Percentiles rank a stretch among this genome's conserved stretches.
Evolutionary conservation across 2,329 filamentous ascomycete genomes (phyloP).

Genomic region (Cadophora sp.): DNA sequence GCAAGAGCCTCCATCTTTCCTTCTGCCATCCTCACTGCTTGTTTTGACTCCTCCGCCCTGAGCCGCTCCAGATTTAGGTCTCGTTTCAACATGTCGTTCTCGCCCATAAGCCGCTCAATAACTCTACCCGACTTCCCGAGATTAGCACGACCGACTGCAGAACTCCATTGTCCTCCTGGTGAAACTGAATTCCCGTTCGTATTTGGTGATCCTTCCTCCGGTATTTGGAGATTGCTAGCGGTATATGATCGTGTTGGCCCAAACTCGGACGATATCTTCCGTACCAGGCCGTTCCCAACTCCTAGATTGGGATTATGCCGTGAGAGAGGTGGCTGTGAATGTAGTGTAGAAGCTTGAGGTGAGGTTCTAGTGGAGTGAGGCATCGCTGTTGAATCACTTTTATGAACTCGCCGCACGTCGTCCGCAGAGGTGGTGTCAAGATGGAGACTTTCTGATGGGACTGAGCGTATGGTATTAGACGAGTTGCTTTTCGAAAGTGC

Average conservation of each 20-base stretch:
- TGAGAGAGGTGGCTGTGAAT: constrained; percentile 33
- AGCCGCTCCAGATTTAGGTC: constrained; percentile 72
- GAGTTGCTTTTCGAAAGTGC: constrained; percentile 28
- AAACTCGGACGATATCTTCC: constrained; percentile 43
- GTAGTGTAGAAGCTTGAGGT: constrained; percentile 26
- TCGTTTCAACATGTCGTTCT: constrained; percentile 79
- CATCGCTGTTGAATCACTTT: constrained; percentile 32
- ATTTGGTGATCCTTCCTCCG: constrained; percentile 16
- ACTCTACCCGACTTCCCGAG: constrained; percentile 78
- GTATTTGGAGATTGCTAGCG: constrained; percentile 23
- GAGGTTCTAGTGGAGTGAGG: constrained; percentile 32
- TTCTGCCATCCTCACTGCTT: constrained; percentile 70
- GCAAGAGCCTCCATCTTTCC: constrained; percentile 74
- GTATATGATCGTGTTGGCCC: constrained; percentile 37
- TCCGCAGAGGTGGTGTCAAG: constrained; percentile 26
- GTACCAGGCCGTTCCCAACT: constrained; percentile 32
- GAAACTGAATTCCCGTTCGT: constrained; percentile 16
- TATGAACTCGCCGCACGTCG: constrained; percentile 27
- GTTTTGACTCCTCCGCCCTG: constrained; percentile 73
- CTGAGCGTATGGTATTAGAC: constrained; percentile 40
- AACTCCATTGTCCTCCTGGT: constrained; percentile 58
- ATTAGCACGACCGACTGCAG: constrained; percentile 72
- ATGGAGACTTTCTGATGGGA: constrained; percentile 36
- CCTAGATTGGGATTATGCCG: constrained; percentile 35
- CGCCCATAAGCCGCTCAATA: constrained; percentile 81